Evolutionary conservation across 2,329 filamentous ascomycete species (phyloP), one percentile per base, ranked within the genome.

Genomic region (Ophiocordyceps sinensis): DNA sequence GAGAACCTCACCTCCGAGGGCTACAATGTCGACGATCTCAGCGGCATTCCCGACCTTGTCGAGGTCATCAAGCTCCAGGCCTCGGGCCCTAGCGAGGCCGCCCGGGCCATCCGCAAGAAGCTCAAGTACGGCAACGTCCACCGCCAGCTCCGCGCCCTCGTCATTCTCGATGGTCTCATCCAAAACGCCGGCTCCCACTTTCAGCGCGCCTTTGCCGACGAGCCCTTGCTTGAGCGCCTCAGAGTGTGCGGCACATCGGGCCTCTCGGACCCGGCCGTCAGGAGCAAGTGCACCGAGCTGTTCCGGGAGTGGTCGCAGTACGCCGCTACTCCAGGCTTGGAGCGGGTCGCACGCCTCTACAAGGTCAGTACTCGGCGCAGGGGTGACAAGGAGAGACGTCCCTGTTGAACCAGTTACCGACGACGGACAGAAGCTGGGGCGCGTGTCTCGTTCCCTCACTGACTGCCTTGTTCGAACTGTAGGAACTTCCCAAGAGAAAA

Each of bases 121-220:
- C 76, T 98, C 72, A 98, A 98, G 67, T 96, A 98, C 62, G 91
- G 91, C 52, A 94, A 79, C 54, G 72, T 85, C n/a, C 89, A 96
- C 61, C 82, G 87, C 39, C 91, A 98, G 61, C 71, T 96, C 29
- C 78, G 91, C 44, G 84, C 91, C 30, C 73, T 98, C 19, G 82
- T 83, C 11, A 80, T 98, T 39, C 74, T 98, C 2, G 91, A 98
- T 58, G 88, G 85, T 35, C 71, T 98, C 32, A 91, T 98, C 45
- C 85, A 95, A 56, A 98, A 98, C 64, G 88, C 87, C 3, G 89
- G 89, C 2, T 71, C 82, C 12, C 77, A 82, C 12, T 95, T 96
- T 56, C 84, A 95, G 60, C 78, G 85, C 38, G 75, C 76, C 14
- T 94, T 96, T 58, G 84, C 80, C 10, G 89, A 98, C 53, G 88